Evolutionary conservation across 495 filamentous ascomycete species (phyloP).

Genomic region (Penicillium pancosmium): DNA sequence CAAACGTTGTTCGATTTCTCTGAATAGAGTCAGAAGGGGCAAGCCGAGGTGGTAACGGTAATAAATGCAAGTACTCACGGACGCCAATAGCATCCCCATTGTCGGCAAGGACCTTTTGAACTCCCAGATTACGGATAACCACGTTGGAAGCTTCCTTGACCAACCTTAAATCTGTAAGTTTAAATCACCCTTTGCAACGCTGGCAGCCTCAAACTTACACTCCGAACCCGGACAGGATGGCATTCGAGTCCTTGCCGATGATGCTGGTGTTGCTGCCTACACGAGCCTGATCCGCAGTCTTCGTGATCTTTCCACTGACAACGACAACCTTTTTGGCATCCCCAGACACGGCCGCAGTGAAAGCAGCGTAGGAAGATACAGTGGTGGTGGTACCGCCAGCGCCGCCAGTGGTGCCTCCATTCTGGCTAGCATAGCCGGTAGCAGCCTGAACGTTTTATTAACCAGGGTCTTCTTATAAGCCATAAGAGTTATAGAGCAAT

Average conservation of each 20-base stretch:
- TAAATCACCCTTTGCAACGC: not conserved
- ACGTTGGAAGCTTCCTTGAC: conserved; percentile 58
- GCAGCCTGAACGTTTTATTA: conserved; percentile 19
- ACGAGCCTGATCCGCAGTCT: conserved; percentile 43
- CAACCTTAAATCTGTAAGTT: conserved; percentile 17
- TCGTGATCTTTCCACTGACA: conserved; percentile 49
- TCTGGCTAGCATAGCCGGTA: conserved; percentile 45
- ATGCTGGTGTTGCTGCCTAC: conserved; percentile 60
- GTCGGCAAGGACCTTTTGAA: conserved; percentile 58
- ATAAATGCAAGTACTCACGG: conserved; percentile 27
- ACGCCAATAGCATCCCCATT: conserved; percentile 65
- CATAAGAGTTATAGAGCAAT: not conserved
- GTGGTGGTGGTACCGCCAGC: conserved; percentile 59
- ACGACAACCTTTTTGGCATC: conserved; percentile 50
- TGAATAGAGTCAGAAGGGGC: conserved; percentile 9
- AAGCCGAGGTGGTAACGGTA: not conserved
- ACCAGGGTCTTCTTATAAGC: too few species aligned
- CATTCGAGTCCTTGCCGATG: conserved; percentile 43
- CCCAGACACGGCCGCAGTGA: conserved; percentile 51
- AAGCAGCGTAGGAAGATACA: conserved; percentile 57
- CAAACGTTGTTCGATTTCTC: conserved; percentile 61
- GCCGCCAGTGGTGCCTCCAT: conserved; percentile 62
- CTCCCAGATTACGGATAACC: conserved; percentile 65
- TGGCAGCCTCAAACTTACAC: conserved; percentile 21
- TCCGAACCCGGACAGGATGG: conserved; percentile 36